Evolutionary conservation across 2,329 filamentous ascomycete species (phyloP).

Genomic region (Didymella lethalis): DNA sequence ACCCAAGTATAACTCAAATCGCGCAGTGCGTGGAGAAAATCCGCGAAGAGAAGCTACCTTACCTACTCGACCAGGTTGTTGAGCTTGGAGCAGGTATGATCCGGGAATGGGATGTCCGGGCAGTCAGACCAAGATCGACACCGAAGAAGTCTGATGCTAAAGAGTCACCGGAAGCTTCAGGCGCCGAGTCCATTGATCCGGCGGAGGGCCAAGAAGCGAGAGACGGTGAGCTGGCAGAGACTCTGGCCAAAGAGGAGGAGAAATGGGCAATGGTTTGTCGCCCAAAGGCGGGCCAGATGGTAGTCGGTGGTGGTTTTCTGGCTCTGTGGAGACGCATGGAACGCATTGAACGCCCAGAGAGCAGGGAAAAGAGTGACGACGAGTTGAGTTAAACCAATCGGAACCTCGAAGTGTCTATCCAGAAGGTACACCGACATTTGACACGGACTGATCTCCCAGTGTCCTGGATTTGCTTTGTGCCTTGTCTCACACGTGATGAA

Average conservation of each 20-base stretch:
- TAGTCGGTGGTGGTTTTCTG: conserved; percentile 50
- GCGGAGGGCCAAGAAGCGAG: conserved; percentile 35
- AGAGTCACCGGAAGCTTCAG: conserved; percentile 25
- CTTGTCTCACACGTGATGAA: conserved; percentile 20
- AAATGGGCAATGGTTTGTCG: conserved; percentile 50
- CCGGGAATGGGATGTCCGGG: conserved; percentile 70
- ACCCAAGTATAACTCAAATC: conserved; percentile 81
- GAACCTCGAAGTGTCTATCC: conserved; percentile 4
- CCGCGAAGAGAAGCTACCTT: conserved; percentile 62
- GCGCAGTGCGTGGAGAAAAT: conserved; percentile 67
- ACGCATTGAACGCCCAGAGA: conserved; percentile 36
- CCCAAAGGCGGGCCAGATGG: conserved; percentile 46
- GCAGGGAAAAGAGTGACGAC: conserved; percentile 14
- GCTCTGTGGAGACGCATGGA: conserved; percentile 50
- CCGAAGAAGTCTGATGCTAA: conserved; percentile 28
- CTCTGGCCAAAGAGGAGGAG: conserved; percentile 37
- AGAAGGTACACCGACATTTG: conserved; percentile 17
- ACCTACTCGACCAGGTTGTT: conserved; percentile 66
- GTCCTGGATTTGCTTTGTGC: conserved; percentile 6
- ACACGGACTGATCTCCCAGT: conserved; percentile 3
- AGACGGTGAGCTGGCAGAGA: conserved; percentile 40
- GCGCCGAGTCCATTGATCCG: conserved; percentile 25
- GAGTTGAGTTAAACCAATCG: conserved; percentile 15
- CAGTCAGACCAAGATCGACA: conserved; percentile 53
- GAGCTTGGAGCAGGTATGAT: conserved; percentile 66